Evolutionary conservation across 2,329 filamentous ascomycete species (phyloP), one percentile per base, ranked within the genome.

Genomic region (Waltergamsia citrina): DNA sequence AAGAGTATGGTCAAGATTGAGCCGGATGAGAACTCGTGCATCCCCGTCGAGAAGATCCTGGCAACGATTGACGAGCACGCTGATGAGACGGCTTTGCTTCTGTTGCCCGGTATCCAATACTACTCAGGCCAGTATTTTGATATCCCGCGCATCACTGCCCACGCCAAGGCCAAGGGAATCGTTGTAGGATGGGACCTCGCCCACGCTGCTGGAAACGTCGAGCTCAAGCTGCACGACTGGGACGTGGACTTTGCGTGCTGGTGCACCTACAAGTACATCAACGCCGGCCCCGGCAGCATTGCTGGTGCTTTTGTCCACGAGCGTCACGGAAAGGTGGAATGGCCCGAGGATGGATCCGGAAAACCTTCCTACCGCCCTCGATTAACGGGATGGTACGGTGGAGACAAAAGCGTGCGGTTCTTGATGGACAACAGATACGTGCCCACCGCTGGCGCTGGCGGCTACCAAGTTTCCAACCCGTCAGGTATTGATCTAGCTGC

Each of bases 181-280:
- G 56, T 77, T 2, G 77, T 92, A 5, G 85, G 86, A 18, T 94
- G 86, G 86, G 87, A 94, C 52, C 76, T 92, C 18, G 87, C 87
- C 0, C 86, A 94, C 54, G 85, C 85, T 0, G 83, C 74, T 16
- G 87, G 87, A 21, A 94, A 94, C 50, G 83, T 93, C 3, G 77
- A 82, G 26, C 59, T 94, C 14, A 60, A 67, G 38, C 67, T 94
- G 15, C 86, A 94, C 56, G 84, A 90, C 46, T 94, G 87, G 87
- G 71, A 83, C 44, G 85, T 93, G 22, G 87, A 94, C 54, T 94
- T 94, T 48, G 87, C 88, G 12, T 84, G 74, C 35, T 94, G 87
- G 87, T 94, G 87, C 58, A 88, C 81, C 14, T 94, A 94, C 69
- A 94, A 94, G 62, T 94, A 94, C 61, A 72, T 94, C 53, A 94